Percentiles rank a stretch among this genome's conserved stretches.
Evolutionary conservation across 2,329 filamentous ascomycete species (phyloP).

Genomic region (Venturia carpophila): DNA sequence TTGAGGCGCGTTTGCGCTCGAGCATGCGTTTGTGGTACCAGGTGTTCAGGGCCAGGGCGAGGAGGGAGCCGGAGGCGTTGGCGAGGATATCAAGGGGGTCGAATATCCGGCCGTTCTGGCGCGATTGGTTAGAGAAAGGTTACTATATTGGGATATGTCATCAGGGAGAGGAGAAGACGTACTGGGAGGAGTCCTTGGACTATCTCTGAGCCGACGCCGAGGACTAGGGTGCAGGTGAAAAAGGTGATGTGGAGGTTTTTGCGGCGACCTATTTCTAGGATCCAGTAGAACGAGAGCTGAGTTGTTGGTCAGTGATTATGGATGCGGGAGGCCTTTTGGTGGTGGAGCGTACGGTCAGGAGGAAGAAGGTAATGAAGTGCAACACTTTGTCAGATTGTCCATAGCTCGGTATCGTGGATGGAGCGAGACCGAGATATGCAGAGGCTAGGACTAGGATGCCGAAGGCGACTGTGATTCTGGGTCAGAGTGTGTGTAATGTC

Average conservation of each 20-base stretch:
- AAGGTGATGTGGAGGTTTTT: constrained; percentile 79
- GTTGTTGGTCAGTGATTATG: constrained; percentile 6
- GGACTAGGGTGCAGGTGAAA: constrained; percentile 63
- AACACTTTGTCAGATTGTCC: constrained; percentile 77
- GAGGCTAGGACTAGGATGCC: constrained; percentile 34
- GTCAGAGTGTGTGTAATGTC: not conserved
- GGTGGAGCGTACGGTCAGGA: constrained; percentile 57
- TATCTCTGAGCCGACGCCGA: constrained; percentile 69
- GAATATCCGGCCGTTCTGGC: constrained; percentile 45
- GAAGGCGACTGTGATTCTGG: constrained; percentile 34
- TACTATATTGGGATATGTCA: no score
- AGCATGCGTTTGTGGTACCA: constrained; percentile 97
- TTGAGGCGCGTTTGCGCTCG: constrained; percentile 69
- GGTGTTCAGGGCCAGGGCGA: constrained; percentile 64
- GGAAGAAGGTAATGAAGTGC: constrained; percentile 81
- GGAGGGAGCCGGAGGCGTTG: constrained; percentile 72
- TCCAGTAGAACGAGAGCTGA: constrained; percentile 78
- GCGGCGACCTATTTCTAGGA: constrained; percentile 81
- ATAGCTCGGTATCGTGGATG: constrained; percentile 47
- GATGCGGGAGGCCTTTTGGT: not conserved
- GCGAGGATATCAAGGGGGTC: constrained; percentile 82
- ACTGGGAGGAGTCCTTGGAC: constrained; percentile 62
- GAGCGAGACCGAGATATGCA: constrained; percentile 67
- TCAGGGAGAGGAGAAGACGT: constrained; percentile 29
- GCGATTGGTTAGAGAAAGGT: no score